Evolutionary conservation across 75 land plant genomes (phyloP).

Genomic region (Picea glauca): DNA sequence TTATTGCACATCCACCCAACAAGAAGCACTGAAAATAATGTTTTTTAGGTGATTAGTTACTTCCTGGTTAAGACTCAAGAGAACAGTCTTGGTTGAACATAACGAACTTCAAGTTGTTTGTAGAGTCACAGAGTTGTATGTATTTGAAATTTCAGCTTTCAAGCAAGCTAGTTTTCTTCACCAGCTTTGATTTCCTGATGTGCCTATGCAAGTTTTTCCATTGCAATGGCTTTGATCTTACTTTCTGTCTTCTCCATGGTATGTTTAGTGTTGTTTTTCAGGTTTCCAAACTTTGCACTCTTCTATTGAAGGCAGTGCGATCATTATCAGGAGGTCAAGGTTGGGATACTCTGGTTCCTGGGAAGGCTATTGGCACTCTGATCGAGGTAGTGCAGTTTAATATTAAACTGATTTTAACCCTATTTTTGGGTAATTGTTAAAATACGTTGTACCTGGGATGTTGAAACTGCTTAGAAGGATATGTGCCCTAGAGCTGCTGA

Average conservation of each 20-base stretch:
- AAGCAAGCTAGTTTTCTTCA: not conserved
- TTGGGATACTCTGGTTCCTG: constrained; percentile 94
- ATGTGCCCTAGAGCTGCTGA: not conserved
- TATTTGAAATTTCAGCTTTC: not conserved
- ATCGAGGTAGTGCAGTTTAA: constrained; percentile 46
- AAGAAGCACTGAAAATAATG: not conserved
- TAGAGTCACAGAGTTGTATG: not conserved
- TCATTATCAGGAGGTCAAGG: constrained; percentile 62
- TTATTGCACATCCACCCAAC: not conserved
- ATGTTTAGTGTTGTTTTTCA: constrained; percentile 84
- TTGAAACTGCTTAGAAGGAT: not conserved
- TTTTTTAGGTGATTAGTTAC: not conserved
- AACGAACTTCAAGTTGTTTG: not conserved
- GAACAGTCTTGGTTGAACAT: not conserved
- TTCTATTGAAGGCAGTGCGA: constrained; percentile 77
- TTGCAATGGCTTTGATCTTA: constrained; percentile 3
- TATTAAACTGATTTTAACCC: not conserved
- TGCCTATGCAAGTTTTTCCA: not conserved
- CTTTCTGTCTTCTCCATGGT: not conserved
- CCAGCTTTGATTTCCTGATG: not conserved
- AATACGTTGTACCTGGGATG: not conserved
- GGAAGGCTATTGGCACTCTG: constrained; percentile 64
- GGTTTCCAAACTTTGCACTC: constrained; percentile 82
- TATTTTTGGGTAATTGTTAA: not conserved
- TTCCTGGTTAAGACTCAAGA: not conserved